Conservation (phyloP, 2,329 filamentous ascomycete genomes). For the Mycocentrospora acerina region DNA sequence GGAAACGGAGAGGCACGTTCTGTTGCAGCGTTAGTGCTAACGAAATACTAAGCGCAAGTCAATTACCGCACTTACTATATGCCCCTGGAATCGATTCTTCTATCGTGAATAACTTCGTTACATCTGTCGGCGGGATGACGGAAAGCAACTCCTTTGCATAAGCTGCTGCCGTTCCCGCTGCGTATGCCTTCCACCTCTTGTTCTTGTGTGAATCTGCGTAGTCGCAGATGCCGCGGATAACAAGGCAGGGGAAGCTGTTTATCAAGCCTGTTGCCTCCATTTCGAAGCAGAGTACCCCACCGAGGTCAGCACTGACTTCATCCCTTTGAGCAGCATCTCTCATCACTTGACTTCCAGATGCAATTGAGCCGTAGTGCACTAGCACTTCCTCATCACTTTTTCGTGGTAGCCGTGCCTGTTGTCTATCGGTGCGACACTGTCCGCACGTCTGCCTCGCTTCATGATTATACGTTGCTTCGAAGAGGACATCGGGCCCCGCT, state of each 20-base stretch:
- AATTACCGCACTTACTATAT: neutral
- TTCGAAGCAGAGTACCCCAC: constrained; percentile 5
- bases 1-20: no score
- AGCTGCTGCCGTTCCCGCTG: constrained; percentile 4
- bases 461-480: constrained; percentile 1
- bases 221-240: constrained; percentile 7
- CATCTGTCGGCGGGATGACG: constrained; percentile 6
- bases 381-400: constrained; percentile 2
- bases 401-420: neutral
- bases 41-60: neutral
- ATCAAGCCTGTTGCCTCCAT: constrained; percentile 6
- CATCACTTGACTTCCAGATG: constrained; percentile 8
- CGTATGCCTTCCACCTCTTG: constrained; percentile 3
- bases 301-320: constrained; percentile 9
- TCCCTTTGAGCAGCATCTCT: constrained; percentile 7
- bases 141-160: constrained; percentile 9
- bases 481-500: neutral
- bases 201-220: constrained; percentile 8
- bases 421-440: constrained; percentile 2
- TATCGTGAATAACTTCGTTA: constrained; percentile 5
- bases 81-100: neutral
- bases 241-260: constrained; percentile 4
- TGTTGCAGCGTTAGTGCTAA: neutral
- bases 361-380: constrained; percentile 11
- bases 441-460: constrained; percentile 1